Percentiles rank a stretch among this genome's conserved stretches.
Evolutionary conservation across 768 basidiomycete species (phyloP).

Genomic region (Trametes coccinea): DNA sequence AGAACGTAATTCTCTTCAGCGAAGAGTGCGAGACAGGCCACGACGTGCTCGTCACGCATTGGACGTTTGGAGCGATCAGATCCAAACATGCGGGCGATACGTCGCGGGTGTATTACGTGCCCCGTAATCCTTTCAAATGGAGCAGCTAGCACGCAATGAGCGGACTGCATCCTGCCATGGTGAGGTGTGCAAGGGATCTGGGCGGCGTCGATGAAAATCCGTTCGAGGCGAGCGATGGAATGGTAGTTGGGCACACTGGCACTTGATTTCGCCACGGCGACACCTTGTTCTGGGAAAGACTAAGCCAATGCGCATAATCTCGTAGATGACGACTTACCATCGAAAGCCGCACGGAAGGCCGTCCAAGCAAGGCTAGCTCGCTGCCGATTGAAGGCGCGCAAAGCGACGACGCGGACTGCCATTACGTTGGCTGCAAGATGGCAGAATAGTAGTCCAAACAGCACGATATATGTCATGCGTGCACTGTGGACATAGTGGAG

Average conservation of each 20-base stretch:
- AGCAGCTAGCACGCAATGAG: constrained; percentile 12
- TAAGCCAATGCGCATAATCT: too few species aligned
- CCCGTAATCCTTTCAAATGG: constrained; percentile 8
- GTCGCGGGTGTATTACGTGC: background rate
- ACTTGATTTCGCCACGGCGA: background rate
- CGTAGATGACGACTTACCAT: constrained; percentile 2
- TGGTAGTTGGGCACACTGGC: background rate
- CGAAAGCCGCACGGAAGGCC: constrained; percentile 32
- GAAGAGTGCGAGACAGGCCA: constrained; percentile 42
- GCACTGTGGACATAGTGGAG: constrained; percentile 55
- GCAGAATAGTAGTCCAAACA: constrained; percentile 50
- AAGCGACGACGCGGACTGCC: constrained; percentile 56
- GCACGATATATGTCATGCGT: constrained; percentile 48
- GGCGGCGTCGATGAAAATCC: constrained; percentile 18
- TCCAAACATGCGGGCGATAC: background rate
- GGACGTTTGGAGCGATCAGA: background rate
- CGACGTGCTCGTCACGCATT: constrained; percentile 22
- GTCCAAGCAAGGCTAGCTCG: constrained; percentile 56
- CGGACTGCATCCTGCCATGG: background rate
- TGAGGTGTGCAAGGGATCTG: background rate
- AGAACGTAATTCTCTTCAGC: constrained; percentile 50
- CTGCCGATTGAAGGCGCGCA: constrained; percentile 62
- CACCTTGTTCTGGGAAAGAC: constrained; percentile 26
- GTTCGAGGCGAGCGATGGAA: constrained; percentile 10
- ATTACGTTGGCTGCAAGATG: constrained; percentile 62